Base-by-base conservation (phyloP, 2,329 filamentous ascomycete species). In the Neonectria neomacrospora region DNA sequence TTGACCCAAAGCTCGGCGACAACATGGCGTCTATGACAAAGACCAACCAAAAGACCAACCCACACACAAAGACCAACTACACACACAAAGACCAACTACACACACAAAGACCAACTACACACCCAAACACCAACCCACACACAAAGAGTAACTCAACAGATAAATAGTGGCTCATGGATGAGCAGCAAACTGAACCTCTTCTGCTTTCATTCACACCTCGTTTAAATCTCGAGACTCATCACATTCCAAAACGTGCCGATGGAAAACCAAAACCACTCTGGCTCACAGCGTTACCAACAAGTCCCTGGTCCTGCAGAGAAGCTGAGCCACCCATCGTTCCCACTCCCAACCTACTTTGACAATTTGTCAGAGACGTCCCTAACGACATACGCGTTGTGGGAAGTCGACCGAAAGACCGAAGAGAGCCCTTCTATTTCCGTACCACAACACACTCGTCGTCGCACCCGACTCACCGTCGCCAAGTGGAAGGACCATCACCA, bases 271-370 rank as follows among this genome's bases (percentile, higher is more conserved):
- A 22, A 44, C 10, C 18, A 5, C 41, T 11, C n/a, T 9, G 6
- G 10, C 41, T 10, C 41, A 20, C 18, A 44, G 12, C n/a, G 11
- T 9, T 3, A 11, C 41, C 20, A 18, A 20, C 41, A 16, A 12
- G 5, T 9, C 7, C 8, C 20, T 20, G 10, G 41, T 9, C 23
- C 23, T 26, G 12, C 18, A 9, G 14, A 34, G 20, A 26, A 52
- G 18, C 9, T 52, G 11, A 39, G 11, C 50, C 50, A 52, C 32
- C 50, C 50, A 14, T 32, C n/a, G 2, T 52, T 52, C 16, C 50
- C 50, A 37, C 50, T 32, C 26, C 30, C 50, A 37, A 28, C 30
- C 18, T 52, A 52, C 12, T 52, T 52, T n/a, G 50, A 52, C 32
- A 23, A 52, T 26, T n/a, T 52, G 20, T 16, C 50, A 10, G 11